These are phyloP conservation scores for Hanseniaspora osmophila DNA, from an alignment of 805 yeast species.

Conservation along the genomic window DNA sequence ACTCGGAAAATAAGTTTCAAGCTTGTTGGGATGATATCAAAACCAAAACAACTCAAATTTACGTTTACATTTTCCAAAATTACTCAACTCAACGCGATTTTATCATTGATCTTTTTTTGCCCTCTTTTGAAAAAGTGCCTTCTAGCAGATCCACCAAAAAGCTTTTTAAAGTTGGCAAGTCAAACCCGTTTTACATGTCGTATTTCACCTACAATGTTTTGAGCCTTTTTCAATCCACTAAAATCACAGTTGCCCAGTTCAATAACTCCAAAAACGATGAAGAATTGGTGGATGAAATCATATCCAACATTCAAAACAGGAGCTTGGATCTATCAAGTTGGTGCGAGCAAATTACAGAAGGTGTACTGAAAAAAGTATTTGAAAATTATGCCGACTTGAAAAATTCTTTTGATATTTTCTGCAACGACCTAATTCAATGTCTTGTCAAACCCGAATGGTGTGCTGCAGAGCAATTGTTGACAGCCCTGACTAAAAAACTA, in stretches of 20 bases:
- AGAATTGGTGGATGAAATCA: conserved; percentile 1
- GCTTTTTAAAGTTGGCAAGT: conserved; percentile 10
- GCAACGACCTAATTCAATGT: conserved; percentile 1
- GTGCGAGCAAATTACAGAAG: conserved; percentile 16
- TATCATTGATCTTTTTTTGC: conserved; percentile 45
- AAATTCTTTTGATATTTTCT: conserved; percentile 2
- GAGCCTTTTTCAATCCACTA: conserved; percentile 12
- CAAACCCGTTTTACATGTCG: conserved; percentile 9
- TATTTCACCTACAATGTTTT: conserved; percentile 19
- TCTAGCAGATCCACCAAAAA: conserved; percentile 24
- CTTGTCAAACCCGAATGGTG: neutral
- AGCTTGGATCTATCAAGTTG: conserved; percentile 3
- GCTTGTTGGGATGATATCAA: conserved; percentile 14
- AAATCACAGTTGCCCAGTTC: neutral
- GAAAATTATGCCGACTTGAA: conserved; percentile 7
- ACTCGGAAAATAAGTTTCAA: conserved; percentile 7
- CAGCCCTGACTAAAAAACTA: neutral
- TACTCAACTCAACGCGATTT: conserved; percentile 42
- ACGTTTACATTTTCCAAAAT: conserved; percentile 26
- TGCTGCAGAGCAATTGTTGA: conserved; percentile 1
- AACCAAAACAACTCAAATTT: conserved; percentile 13
- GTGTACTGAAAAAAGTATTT: conserved; percentile 12
- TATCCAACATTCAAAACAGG: conserved; percentile 2
- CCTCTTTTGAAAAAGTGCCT: conserved; percentile 37
- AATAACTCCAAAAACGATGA: neutral